Base-by-base conservation (phyloP, 257 asterid genomes). In the Solanum gandarillasii region DNA sequence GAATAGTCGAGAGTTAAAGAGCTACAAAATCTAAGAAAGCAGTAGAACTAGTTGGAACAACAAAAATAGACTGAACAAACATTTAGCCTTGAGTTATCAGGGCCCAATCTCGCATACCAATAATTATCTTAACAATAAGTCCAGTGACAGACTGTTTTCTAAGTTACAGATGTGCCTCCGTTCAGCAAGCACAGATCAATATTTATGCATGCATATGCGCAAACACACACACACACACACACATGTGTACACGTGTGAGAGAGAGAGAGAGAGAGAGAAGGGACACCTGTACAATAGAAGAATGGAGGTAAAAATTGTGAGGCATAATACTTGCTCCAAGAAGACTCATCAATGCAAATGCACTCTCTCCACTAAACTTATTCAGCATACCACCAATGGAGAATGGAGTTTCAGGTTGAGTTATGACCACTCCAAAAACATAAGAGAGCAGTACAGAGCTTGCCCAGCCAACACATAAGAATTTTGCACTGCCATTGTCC, bases 251-350 rank as follows among this genome's bases (percentile, higher is more conserved):
- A 48, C 1, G 20, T 43, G 3, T 43, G 20, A 62, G 71, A 35
- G 86, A 3, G 25, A 10, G 60, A 21, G 46, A 16, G 86, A 41
- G 87, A 70, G 91, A 70, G 87, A 48, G 89, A 86, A 85, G 88
- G 87, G 55, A 68, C 23, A 97, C 99, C 99, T 96, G 95, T 76
- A 96, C 98, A 89, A 96, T 87, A 83, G 99, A 95, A 71, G 99
- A 97, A 92, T 95, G 99, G 88, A 97, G 98, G 90, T 95, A 97
- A 92, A 97, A 92, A 88, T 93, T 97, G 92, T 97, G 98, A 88
- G 99, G 99, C 98, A 92, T 95, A 67, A 97, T 92, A 92, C 92
- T 95, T 88, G 99, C 96, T 89, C 99, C 99, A 88, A 97, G 97
- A 84, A 97, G 92, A 90, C 98, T 92, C 99, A 97, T 97, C 93